These are phyloP conservation scores for Arthrobotrys iridis DNA, from an alignment of 2,329 filamentous ascomycete genomes.

Conservation along the genomic window DNA sequence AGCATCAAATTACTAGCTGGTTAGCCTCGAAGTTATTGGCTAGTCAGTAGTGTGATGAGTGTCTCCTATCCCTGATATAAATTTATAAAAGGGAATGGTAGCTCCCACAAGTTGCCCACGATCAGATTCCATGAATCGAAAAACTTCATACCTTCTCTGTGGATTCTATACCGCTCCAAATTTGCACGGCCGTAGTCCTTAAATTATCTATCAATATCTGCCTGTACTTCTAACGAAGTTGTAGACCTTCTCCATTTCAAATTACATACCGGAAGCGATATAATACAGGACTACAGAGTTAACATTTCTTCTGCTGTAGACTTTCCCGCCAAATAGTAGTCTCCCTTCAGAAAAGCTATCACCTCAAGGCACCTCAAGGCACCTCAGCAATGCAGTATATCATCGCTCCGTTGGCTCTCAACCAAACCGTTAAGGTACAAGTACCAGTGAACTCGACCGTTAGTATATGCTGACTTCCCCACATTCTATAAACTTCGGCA, in stretches of 20 bases:
- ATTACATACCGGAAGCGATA: no score
- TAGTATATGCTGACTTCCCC: slow-evolving; percentile 3
- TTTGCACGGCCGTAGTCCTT: not conserved
- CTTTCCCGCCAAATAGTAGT: no score
- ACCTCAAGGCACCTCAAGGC: no score
- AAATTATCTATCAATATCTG: not conserved
- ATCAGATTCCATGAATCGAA: not conserved
- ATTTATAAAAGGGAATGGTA: not conserved
- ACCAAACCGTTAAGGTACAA: slow-evolving; percentile 11
- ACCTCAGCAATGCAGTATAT: slow-evolving; percentile 13
- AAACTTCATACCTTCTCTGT: slow-evolving; percentile 7
- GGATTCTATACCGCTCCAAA: not conserved
- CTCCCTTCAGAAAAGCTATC: not conserved
- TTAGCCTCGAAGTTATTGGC: no score
- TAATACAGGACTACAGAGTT: no score
- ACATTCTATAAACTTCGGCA: not conserved
- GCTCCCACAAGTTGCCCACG: not conserved
- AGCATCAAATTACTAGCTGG: no score
- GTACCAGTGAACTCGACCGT: slow-evolving; percentile 2
- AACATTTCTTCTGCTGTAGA: no score
- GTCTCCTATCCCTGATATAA: not conserved
- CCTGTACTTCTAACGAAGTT: not conserved
- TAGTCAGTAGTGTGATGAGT: not conserved
- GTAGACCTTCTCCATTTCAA: not conserved
- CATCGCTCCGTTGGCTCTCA: not conserved